A percentile compares a stretch with the other conserved stretches of the same genome.
Conservation (phyloP, 2,329 filamentous ascomycete species). For the Sphaerulina musiva region DNA sequence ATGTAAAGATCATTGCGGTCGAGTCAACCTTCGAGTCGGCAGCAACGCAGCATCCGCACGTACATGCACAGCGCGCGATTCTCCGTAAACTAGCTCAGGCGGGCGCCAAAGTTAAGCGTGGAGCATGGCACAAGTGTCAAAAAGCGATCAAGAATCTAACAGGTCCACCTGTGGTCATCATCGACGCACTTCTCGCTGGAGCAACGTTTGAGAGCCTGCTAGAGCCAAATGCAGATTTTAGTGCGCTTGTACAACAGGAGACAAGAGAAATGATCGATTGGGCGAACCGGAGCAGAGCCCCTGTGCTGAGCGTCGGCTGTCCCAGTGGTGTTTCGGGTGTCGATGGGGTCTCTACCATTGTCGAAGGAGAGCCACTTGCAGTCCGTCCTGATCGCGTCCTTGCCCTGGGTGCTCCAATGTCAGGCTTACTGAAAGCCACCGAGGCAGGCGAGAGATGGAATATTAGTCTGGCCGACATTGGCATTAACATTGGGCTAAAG, state of each 20-base stretch:
- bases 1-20: constrained; percentile 72
- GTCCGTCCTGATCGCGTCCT: constrained; percentile 78
- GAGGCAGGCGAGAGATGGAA: constrained; percentile 59
- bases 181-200: constrained; percentile 84
- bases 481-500: constrained; percentile 76
- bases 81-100: constrained; percentile 63
- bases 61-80: constrained; percentile 74
- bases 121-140: constrained; percentile 53
- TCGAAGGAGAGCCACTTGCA: constrained; percentile 71
- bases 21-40: constrained; percentile 80
- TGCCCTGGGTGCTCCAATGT: constrained; percentile 78
- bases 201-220: constrained; percentile 83
- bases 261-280: constrained; percentile 88
- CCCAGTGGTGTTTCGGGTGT: constrained; percentile 82
- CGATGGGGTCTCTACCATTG: constrained; percentile 57
- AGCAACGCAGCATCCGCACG: constrained; percentile 69
- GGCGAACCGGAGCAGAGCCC: constrained; percentile 80
- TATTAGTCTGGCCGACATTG: constrained; percentile 79
- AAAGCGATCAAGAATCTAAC: constrained; percentile 49
- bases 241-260: constrained; percentile 64
- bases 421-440: constrained; percentile 72
- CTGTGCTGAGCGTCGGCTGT: constrained; percentile 80
- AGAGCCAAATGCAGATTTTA: constrained; percentile 34
- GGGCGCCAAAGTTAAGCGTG: constrained; percentile 55
- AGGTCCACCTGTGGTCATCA: constrained; percentile 67